Evolutionary conservation across 2,329 filamentous ascomycete genomes (phyloP), one percentile per base, ranked within the genome.

Genomic region (Stagonosporopsis vannaccii): DNA sequence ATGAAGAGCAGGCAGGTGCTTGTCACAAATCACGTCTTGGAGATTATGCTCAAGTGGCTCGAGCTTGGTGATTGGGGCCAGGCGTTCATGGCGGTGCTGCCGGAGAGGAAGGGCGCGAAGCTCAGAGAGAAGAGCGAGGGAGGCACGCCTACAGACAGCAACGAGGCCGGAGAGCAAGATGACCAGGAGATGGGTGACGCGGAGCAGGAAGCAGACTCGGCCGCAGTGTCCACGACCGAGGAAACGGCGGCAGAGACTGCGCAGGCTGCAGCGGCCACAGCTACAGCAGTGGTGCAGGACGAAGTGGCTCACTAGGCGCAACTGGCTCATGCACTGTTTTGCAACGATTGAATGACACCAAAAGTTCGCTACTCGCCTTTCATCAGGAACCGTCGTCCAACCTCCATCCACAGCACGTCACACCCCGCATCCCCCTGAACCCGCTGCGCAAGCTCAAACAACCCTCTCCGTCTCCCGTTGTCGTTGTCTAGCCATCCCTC

Each of bases 1-100:
- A 96, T 99, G 90, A 85, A 88, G 52, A 93, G 90, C 67, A 86
- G 95, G 28, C 87, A 89, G 66, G 91, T 99, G 4, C 80, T 99
- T 54, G 89, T 94, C 3, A 97, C 94, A 7, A 99, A 98, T 72
- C 95, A 99, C 71, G 95, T 99, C 1, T 86, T 95, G 42, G 94
- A 98, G 77, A 98, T 99, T 60, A 97, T 99, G 91, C 79, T 97
- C 41, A 88, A 87, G 63, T 99, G 93, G 92, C 77, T 99, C 51
- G 92, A 97, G 76, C 86, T 86, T 44, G 91, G 90, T 2, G 90
- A 98, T 74, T 99, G 95, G 95, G 93, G 89, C 1, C 82, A 90
- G 70, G 93, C 95, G 0, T 99, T 99, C 73, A 79, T 93, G 77
- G 83, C 86, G 46, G 92, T 96, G 3, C 93, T 99, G 65, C 95